Conservation (phyloP, 331 rosid species). For the Malus hybrid region DNA sequence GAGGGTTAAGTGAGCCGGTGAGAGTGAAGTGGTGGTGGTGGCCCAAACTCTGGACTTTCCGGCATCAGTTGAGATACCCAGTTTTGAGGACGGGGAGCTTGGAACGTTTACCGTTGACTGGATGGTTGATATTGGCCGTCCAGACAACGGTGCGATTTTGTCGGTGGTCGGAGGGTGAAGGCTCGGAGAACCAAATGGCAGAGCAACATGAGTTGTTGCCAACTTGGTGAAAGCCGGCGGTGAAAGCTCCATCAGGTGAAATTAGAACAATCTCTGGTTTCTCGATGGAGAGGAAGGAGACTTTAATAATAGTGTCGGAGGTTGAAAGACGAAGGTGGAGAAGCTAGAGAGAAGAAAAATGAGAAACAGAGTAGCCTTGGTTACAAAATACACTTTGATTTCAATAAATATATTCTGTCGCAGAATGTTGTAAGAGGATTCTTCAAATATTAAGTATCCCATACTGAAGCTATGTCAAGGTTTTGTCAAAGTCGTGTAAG, state of each 20-base stretch:
- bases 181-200: conserved; percentile 52
- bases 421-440: too few species aligned
- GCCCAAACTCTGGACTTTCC: conserved; percentile 31
- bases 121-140: conserved; percentile 52
- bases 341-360: conserved; percentile 6
- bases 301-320: neutral
- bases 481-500: too few species aligned
- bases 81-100: conserved; percentile 25
- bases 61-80: conserved; percentile 35
- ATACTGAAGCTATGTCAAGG: too few species aligned
- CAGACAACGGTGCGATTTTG: conserved; percentile 30
- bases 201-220: conserved; percentile 46
- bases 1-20: conserved; percentile 14
- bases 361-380: neutral
- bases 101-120: conserved; percentile 45
- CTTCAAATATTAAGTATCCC: too few species aligned
- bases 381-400: neutral
- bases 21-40: conserved; percentile 15
- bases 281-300: conserved; percentile 36
- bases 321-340: conserved; percentile 14
- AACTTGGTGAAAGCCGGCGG: conserved; percentile 41
- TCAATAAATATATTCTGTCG: neutral
- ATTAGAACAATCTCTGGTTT: conserved; percentile 16
- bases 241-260: conserved; percentile 32
- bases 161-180: neutral